Evolutionary conservation across 2,329 filamentous ascomycete genomes (phyloP).

Genomic region (Cercospora canescens): DNA sequence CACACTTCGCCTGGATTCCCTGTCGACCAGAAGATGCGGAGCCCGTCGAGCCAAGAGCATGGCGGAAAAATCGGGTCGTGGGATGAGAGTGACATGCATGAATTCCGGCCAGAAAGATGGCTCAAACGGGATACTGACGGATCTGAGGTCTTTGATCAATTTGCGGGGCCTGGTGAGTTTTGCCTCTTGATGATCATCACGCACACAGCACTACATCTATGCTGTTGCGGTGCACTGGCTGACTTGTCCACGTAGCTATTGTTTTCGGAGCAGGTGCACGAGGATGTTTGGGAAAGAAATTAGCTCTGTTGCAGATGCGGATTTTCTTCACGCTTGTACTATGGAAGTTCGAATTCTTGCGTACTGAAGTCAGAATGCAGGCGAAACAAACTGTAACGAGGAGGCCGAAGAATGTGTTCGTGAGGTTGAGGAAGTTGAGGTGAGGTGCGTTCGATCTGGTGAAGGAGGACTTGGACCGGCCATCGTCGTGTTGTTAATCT

Average conservation of each 20-base stretch:
- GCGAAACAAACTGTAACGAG: neutral
- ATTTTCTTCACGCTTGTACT: constrained; percentile 1
- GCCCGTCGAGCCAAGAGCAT: neutral
- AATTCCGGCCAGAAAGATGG: constrained; percentile 5
- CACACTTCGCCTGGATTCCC: neutral
- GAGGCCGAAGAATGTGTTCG: neutral
- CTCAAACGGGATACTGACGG: neutral
- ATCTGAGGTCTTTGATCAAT: neutral
- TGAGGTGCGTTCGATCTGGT: neutral
- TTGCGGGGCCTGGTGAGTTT: neutral
- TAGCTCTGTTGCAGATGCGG: constrained; percentile 6
- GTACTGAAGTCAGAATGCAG: neutral
- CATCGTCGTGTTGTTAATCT: neutral
- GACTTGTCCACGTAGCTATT: neutral
- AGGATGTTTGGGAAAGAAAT: constrained; percentile 6
- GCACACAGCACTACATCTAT: too few relatives aligned
- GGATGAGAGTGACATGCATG: constrained; percentile 1
- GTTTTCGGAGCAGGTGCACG: constrained; percentile 3
- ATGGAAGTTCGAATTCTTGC: constrained; percentile 30
- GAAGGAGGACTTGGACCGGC: neutral
- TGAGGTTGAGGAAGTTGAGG: neutral
- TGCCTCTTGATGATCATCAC: too few relatives aligned
- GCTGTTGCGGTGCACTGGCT: neutral
- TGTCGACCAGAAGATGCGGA: neutral
- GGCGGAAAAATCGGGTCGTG: neutral